These are phyloP conservation scores for Mortierella sp. DNA, from an alignment of 371 early-diverging fungal genomes.

Conservation along the genomic window DNA sequence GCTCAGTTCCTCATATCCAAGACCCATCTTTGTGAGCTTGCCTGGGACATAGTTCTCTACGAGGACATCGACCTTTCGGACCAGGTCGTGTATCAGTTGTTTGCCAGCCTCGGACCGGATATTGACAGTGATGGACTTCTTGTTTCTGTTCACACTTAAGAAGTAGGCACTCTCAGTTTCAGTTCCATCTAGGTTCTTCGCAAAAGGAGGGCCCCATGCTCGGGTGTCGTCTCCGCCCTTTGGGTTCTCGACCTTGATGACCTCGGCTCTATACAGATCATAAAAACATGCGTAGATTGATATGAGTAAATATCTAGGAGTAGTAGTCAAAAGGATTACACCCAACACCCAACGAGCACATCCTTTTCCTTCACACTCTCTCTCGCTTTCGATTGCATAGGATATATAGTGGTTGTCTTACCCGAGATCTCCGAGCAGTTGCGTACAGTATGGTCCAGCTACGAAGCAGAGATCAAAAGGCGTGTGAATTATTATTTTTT, in stretches of 20 bases:
- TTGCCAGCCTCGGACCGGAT: constrained; percentile 79
- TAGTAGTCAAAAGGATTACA: too few species aligned
- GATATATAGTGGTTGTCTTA: constrained; percentile 51
- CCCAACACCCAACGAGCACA: too few species aligned
- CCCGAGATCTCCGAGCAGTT: constrained; percentile 92
- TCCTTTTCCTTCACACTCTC: not conserved
- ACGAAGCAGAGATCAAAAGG: constrained; percentile 1
- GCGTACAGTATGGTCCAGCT: constrained; percentile 88
- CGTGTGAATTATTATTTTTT: constrained; percentile 3
- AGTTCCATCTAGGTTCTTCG: constrained; percentile 57
- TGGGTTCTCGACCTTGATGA: constrained; percentile 91
- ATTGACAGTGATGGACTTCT: constrained; percentile 88
- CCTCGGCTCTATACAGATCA: constrained; percentile 76
- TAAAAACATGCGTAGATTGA: too few species aligned
- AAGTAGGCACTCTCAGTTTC: constrained; percentile 88
- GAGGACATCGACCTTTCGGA: constrained; percentile 78
- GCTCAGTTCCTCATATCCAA: constrained; percentile 80
- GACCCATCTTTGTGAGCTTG: constrained; percentile 80
- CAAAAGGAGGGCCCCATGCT: constrained; percentile 86
- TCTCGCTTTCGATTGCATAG: not conserved
- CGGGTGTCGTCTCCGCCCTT: constrained; percentile 89
- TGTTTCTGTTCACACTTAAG: constrained; percentile 92
- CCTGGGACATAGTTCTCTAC: constrained; percentile 96
- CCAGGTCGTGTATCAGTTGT: constrained; percentile 76
- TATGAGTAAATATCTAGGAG: not conserved